Conservation (phyloP, 345 rosid genomes). For the Euphorbia lathyris region DNA sequence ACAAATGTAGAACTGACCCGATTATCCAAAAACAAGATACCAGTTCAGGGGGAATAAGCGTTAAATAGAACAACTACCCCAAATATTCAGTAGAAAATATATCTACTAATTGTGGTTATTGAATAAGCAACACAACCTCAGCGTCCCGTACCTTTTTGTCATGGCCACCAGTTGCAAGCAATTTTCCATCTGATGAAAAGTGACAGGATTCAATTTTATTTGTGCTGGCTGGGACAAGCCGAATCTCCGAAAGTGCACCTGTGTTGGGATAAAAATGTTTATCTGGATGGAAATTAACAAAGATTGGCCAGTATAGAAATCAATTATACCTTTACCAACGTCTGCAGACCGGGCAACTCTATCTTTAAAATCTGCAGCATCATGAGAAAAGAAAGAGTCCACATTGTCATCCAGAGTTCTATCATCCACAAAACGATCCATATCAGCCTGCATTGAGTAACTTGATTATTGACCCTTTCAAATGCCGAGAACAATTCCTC, state of each 20-base stretch:
- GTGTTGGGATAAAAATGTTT: constrained; percentile 2
- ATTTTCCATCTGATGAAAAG: constrained; percentile 68
- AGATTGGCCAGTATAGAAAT: background rate
- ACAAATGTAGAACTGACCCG: background rate
- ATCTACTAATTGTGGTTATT: background rate
- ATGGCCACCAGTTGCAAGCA: constrained; percentile 68
- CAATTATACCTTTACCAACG: constrained; percentile 44
- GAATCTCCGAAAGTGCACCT: constrained; percentile 56
- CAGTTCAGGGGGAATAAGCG: background rate
- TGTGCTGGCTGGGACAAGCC: constrained; percentile 36
- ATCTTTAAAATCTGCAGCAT: constrained; percentile 46
- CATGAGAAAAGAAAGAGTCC: constrained; percentile 51
- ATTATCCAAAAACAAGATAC: background rate
- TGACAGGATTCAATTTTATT: constrained; percentile 57
- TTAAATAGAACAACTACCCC: background rate
- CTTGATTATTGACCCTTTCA: constrained; percentile 18
- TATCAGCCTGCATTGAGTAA: constrained; percentile 43
- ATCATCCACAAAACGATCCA: constrained; percentile 50
- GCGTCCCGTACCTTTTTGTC: constrained; percentile 47
- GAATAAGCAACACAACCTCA: background rate
- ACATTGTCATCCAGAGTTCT: constrained; percentile 56
- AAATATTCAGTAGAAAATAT: background rate
- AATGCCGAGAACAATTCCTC: constrained; percentile 5
- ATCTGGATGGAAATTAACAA: background rate
- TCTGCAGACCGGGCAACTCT: constrained; percentile 33